These are phyloP conservation scores for Colletotrichum theobromicola DNA, from an alignment of 2,329 filamentous ascomycete species.

Conservation along the genomic window DNA sequence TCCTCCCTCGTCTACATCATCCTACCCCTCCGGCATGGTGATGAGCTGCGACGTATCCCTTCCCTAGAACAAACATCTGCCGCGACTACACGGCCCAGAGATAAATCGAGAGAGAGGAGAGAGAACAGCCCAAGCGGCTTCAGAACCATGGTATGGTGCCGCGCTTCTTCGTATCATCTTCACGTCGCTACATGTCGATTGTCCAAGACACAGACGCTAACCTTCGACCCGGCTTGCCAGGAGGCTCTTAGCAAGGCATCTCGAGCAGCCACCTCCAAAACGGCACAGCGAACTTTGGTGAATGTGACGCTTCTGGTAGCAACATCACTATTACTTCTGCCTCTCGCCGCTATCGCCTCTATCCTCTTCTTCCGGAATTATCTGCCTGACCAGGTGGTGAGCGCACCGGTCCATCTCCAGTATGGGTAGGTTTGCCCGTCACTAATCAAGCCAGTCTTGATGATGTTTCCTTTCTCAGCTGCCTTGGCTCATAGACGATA, in stretches of 20 bases:
- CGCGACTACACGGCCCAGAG: neutral
- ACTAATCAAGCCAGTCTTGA: neutral
- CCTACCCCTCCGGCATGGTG: neutral
- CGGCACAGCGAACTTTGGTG: slow-evolving; percentile 54
- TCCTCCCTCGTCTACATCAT: neutral
- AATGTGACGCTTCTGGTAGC: slow-evolving; percentile 50
- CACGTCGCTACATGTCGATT: neutral
- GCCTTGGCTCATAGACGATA: neutral
- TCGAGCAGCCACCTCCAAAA: slow-evolving; percentile 51
- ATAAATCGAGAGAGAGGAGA: neutral
- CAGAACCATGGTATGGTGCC: neutral
- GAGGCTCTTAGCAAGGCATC: slow-evolving; percentile 27
- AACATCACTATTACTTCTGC: slow-evolving; percentile 49
- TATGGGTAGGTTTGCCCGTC: slow-evolving; percentile 53
- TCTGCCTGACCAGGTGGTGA: slow-evolving; percentile 59
- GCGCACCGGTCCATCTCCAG: slow-evolving; percentile 59
- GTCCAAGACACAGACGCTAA: neutral
- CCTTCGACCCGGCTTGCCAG: neutral
- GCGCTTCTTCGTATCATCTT: neutral
- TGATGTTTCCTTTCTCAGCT: neutral
- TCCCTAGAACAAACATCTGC: neutral
- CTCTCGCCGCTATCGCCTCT: slow-evolving; percentile 54
- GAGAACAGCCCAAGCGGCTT: neutral
- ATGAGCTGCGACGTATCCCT: neutral
- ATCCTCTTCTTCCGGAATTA: slow-evolving; percentile 61